phyloP scores from a whole-genome alignment of 257 asterid genomes.

The Capsicum rhomboideum region DNA sequence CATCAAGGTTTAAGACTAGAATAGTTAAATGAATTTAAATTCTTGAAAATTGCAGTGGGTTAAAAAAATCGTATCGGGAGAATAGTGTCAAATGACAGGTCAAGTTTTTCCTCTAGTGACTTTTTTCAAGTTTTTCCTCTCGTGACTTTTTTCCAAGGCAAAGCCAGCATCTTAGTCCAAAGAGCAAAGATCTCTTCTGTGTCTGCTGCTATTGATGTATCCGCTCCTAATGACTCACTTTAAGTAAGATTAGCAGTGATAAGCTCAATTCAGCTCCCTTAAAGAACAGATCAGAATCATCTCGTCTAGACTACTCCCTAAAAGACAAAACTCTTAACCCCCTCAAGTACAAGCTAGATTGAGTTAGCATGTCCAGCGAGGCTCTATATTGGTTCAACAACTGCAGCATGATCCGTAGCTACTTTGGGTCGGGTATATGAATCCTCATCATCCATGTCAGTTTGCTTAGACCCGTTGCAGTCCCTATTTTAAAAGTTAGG shows the following conservation, averaged over 20 bases:
- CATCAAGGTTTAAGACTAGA: background rate
- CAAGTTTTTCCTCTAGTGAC: background rate
- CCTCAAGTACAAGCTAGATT: background rate
- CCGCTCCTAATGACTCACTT: background rate
- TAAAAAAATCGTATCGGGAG: background rate
- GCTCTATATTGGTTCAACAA: background rate
- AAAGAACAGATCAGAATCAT: background rate
- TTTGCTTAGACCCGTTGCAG: background rate
- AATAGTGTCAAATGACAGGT: constrained; percentile 31
- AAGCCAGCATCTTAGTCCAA: background rate
- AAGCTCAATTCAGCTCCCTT: background rate
- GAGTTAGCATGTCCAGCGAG: background rate
- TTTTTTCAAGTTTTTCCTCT: constrained; percentile 14
- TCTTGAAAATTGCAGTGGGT: background rate
- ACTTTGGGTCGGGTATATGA: background rate
- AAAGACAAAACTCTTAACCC: background rate
- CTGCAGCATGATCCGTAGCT: background rate
- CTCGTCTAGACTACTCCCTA: background rate
- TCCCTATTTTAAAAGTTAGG: background rate
- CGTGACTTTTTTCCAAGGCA: background rate
- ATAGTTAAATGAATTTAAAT: background rate
- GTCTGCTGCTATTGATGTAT: background rate
- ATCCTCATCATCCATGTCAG: background rate
- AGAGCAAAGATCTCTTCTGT: background rate
- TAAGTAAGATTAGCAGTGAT: background rate